Base-by-base conservation (phyloP, 2,329 filamentous ascomycete genomes). In the Bipolaris bicolor region DNA sequence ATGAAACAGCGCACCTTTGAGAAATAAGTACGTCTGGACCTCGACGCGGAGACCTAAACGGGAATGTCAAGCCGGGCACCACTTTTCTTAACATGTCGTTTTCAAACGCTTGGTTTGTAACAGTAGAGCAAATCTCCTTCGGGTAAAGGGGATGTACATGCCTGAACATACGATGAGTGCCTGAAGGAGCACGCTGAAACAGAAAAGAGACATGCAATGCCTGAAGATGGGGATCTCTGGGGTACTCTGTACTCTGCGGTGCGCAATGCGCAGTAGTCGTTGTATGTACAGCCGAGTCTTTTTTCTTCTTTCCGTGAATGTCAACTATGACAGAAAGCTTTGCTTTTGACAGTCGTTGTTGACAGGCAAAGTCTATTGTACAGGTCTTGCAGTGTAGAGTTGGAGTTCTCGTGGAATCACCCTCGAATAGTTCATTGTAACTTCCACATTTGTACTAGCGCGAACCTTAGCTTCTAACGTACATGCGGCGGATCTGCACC, bases 121-220 rank as follows among this genome's bases (percentile, higher is more conserved):
- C 44, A 50, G 34, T 39, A 41, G 29, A 48, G 33, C 13, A 26
- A 34, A 24, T 16, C 20, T 36, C 13, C 36, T 41, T 45, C 41
- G 41, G 45, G 45, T 31, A 47, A 51, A 46, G 48, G 48, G 48
- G 58, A 55, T 46, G 43, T 24, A 16, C 16, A 39, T 39, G 50
- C 50, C 50, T 53, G 43, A 40, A 53, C 51, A 56, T 55, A 34
- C 31, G 43, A 50, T 44, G 40, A 13, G 31, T 63, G 52, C 54
- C 55, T 58, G 41, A 52, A 54, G 62, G 62, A 60, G 58, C 39
- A 37, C 63, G 26, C 55, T 68, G 64, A 70, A 70, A 68, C 66
- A 24, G 44, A 56, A 22, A 43, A 60, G 61, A 64, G 62, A 65
- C 65, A 52, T 43, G 49, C 57, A 29, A 26, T 53, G 51, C 64